Conservation (phyloP, 208 protist genomes). For the Leishmania turanica region DNA sequence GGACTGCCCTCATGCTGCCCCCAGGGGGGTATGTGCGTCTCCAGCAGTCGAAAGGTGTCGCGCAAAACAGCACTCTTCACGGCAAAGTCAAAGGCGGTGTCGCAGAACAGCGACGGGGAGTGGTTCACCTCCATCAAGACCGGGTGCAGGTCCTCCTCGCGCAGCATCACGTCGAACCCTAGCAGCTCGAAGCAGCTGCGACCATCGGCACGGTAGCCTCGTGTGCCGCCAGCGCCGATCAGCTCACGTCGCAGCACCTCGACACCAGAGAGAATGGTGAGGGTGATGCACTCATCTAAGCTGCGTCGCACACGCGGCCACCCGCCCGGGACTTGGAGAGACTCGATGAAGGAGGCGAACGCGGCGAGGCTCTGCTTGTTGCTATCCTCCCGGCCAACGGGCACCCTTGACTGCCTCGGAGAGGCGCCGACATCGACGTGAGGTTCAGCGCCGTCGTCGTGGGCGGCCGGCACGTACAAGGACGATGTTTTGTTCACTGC, state of each 20-base stretch:
- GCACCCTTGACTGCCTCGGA: not conserved
- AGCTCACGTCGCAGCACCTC: conserved; percentile 78
- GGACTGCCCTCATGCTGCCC: conserved; percentile 8
- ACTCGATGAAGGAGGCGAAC: conserved; percentile 33
- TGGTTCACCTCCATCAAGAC: conserved; percentile 93
- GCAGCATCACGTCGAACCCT: conserved; percentile 89
- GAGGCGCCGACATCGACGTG: not conserved
- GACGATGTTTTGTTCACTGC: conserved; percentile 74
- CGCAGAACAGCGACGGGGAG: conserved; percentile 88
- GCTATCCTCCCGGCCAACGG: conserved; percentile 1
- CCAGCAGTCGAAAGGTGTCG: conserved; percentile 69
- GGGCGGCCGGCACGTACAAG: conserved; percentile 20
- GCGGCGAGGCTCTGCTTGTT: conserved; percentile 27
- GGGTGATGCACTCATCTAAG: conserved; percentile 72
- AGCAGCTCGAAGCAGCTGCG: conserved; percentile 89
- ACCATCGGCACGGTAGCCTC: conserved; percentile 50
- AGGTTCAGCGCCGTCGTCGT: not conserved
- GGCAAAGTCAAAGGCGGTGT: conserved; percentile 75
- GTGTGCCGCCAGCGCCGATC: conserved; percentile 50
- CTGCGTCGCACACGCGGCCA: conserved; percentile 60
- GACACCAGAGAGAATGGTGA: conserved; percentile 88
- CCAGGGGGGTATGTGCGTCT: conserved; percentile 43
- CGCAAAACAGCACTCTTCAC: conserved; percentile 77
- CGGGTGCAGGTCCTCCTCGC: conserved; percentile 42
- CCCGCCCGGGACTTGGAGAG: conserved; percentile 7